A percentile compares a stretch with the other conserved stretches of the same genome.
Conservation (phyloP, 192 early-diverging fungal species). For the Jimgerdemannia lactiflua region DNA sequence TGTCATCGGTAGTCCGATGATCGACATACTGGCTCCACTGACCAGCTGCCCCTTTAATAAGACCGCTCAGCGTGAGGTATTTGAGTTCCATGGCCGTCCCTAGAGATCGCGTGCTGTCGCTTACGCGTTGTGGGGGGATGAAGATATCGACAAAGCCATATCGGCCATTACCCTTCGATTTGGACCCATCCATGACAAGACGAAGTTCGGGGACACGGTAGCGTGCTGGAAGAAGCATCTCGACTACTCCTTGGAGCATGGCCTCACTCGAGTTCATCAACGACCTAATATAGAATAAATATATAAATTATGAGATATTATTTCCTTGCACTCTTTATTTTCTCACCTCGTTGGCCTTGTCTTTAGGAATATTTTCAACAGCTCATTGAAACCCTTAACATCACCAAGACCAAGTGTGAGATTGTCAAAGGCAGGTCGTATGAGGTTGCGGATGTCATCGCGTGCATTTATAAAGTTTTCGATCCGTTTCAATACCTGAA, state of each 20-base stretch:
- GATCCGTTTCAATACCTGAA: slow-evolving; percentile 25
- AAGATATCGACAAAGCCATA: no score
- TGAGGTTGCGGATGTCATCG: slow-evolving; percentile 26
- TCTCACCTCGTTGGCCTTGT: slow-evolving; percentile 22
- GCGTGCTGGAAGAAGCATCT: slow-evolving; percentile 22
- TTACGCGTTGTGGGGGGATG: slow-evolving; percentile 14
- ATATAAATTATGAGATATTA: no score
- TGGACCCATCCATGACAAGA: slow-evolving; percentile 30
- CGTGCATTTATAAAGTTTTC: slow-evolving; percentile 18
- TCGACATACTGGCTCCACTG: background rate
- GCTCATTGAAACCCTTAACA: slow-evolving; percentile 17
- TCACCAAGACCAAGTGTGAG: slow-evolving; percentile 18
- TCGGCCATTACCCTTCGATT: slow-evolving; percentile 18
- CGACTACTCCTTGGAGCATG: slow-evolving; percentile 31
- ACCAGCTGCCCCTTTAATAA: slow-evolving; percentile 19
- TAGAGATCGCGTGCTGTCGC: background rate
- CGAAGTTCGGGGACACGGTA: slow-evolving; percentile 30
- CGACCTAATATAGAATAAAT: no score
- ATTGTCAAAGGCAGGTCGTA: slow-evolving; percentile 29
- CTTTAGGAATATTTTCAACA: slow-evolving; percentile 22
- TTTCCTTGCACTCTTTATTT: no score
- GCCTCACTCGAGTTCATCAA: slow-evolving; percentile 18
- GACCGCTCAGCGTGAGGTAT: slow-evolving; percentile 25
- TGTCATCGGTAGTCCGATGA: slow-evolving; percentile 15
- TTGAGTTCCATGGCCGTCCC: slow-evolving; percentile 28